phyloP scores from a whole-genome alignment of 2,329 filamentous ascomycete genomes.

The Parascedosporium putredinis region DNA sequence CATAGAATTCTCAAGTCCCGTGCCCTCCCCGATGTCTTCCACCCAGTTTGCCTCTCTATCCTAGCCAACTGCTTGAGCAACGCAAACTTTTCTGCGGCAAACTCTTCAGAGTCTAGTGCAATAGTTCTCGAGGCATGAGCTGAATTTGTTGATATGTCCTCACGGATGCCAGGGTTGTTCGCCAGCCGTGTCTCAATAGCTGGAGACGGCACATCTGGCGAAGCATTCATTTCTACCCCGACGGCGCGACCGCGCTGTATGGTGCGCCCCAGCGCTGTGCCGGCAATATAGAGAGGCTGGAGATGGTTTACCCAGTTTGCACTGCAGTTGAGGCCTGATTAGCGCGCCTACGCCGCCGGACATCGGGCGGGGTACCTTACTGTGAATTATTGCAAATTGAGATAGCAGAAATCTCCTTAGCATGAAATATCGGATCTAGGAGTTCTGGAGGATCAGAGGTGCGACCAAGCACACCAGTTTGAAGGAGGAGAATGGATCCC shows the following conservation, averaged over 20 bases:
- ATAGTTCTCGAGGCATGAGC: background rate
- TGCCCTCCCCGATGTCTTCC: constrained; percentile 9
- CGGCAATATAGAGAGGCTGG: constrained; percentile 11
- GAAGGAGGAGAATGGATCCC: constrained; percentile 9
- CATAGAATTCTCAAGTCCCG: background rate
- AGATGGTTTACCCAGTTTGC: constrained; percentile 13
- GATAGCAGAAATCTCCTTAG: constrained; percentile 9
- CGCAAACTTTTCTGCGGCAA: constrained; percentile 7
- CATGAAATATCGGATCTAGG: constrained; percentile 9
- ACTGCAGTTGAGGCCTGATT: background rate
- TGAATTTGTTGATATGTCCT: background rate
- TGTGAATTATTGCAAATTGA: constrained; percentile 10
- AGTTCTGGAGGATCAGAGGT: background rate
- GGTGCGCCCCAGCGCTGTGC: background rate
- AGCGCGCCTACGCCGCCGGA: too few species aligned
- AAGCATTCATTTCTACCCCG: too few species aligned
- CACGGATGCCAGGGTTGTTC: background rate
- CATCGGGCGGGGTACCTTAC: constrained; percentile 8
- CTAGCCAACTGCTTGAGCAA: constrained; percentile 9
- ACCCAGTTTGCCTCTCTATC: constrained; percentile 11
- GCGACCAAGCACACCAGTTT: constrained; percentile 4
- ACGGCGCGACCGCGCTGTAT: too few species aligned
- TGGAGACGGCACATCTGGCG: too few species aligned
- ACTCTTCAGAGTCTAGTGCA: background rate
- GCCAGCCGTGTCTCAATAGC: background rate